A percentile compares a stretch with the other conserved stretches of the same genome.
phyloP scores from a whole-genome alignment of 2,329 filamentous ascomycete genomes.

The Trichoderma atroviride region DNA sequence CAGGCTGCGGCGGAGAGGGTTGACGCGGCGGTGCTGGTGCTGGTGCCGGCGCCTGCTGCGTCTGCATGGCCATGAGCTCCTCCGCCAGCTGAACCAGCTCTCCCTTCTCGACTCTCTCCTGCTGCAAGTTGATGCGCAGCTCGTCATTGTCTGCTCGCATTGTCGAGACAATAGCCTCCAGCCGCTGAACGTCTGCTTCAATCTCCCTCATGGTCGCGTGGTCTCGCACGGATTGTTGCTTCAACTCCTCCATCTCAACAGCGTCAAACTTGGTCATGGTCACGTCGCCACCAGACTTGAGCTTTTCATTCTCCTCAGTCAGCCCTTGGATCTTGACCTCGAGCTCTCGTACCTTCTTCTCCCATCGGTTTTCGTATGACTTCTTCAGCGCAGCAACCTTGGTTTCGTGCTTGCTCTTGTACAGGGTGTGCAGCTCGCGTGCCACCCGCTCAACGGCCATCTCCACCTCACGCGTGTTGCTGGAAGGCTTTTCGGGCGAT shows the following conservation, averaged over 20 bases:
- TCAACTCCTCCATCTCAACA: constrained; percentile 53
- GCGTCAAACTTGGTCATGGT: constrained; percentile 64
- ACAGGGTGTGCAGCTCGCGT: constrained; percentile 87
- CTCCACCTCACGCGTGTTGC: constrained; percentile 66
- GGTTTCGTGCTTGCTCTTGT: constrained; percentile 96
- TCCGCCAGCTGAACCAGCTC: constrained; percentile 80
- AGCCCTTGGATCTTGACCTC: constrained; percentile 72
- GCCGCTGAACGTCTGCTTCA: constrained; percentile 72
- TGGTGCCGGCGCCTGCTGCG: constrained; percentile 35
- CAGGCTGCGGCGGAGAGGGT: constrained; percentile 18
- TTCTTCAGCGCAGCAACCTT: constrained; percentile 91
- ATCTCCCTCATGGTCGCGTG: constrained; percentile 69
- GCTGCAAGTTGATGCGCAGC: constrained; percentile 66
- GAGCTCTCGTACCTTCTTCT: constrained; percentile 82
- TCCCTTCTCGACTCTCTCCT: constrained; percentile 79
- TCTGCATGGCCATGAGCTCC: constrained; percentile 77
- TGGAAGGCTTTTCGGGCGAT: constrained; percentile 45
- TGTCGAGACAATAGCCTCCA: constrained; percentile 71
- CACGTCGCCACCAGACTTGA: constrained; percentile 69
- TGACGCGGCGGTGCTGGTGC: constrained; percentile 24
- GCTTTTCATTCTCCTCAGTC: constrained; percentile 71
- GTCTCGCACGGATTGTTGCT: constrained; percentile 63
- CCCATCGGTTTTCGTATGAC: constrained; percentile 82
- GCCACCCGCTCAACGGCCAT: constrained; percentile 86
- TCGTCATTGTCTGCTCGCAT: constrained; percentile 71